Percentiles rank a stretch among this genome's conserved stretches.
Conservation (phyloP, 257 asterid genomes). For the Primulina huaijiensis region DNA sequence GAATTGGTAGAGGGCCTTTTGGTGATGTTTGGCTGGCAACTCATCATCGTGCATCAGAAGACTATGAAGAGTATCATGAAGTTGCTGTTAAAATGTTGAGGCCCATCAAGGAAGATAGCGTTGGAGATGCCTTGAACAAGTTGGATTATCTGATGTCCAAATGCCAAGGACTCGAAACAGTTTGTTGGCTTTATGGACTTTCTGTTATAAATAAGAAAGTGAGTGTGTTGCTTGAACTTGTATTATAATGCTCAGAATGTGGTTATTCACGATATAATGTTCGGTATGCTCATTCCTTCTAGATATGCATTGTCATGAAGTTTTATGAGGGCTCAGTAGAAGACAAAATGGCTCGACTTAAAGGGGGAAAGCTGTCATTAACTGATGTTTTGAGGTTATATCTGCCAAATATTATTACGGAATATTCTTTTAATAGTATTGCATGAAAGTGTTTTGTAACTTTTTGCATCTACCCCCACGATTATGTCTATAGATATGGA, state of each 20-base stretch:
- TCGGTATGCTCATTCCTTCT: constrained; percentile 28
- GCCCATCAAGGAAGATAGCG: constrained; percentile 56
- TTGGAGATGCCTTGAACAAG: constrained; percentile 46
- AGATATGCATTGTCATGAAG: constrained; percentile 83
- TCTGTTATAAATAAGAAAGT: constrained; percentile 68
- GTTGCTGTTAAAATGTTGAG: constrained; percentile 80
- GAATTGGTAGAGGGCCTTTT: constrained; percentile 78
- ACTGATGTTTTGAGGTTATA: constrained; percentile 75
- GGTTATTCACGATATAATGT: constrained; percentile 18
- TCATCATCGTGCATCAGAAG: constrained; percentile 51
- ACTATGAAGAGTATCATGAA: constrained; percentile 69
- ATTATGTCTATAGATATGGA: constrained; percentile 56
- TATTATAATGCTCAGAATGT: neutral
- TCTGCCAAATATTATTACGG: constrained; percentile 9
- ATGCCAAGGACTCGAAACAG: constrained; percentile 56
- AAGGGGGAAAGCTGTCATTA: constrained; percentile 67
- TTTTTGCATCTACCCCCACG: constrained; percentile 4
- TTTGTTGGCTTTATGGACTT: constrained; percentile 61
- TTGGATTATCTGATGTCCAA: constrained; percentile 48
- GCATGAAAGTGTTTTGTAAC: neutral
- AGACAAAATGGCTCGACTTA: constrained; percentile 66
- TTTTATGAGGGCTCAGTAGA: constrained; percentile 82
- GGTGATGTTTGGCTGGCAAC: constrained; percentile 95
- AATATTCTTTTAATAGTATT: neutral
- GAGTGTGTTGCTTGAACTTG: constrained; percentile 27